Percentiles rank a stretch among this genome's conserved stretches.
Evolutionary conservation across 768 basidiomycete species (phyloP).

Genomic region (Russula olivacea): DNA sequence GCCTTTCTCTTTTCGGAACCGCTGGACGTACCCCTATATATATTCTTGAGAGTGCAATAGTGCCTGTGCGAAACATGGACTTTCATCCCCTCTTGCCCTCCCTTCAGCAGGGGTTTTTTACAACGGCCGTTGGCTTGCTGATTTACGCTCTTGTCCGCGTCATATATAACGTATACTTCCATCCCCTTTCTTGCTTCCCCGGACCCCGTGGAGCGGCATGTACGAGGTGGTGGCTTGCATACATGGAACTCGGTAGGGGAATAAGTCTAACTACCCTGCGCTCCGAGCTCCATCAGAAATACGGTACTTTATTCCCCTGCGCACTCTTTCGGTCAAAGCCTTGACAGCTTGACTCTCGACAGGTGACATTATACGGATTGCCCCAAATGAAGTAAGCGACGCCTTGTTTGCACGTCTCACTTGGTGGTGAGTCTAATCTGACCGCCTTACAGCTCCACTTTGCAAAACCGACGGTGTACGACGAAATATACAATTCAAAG

Average conservation of each 20-base stretch:
- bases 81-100: neutral
- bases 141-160: neutral
- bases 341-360: neutral
- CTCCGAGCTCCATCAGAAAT: conserved; percentile 9
- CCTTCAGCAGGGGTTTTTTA: neutral
- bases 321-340: too few species aligned
- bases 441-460: conserved; percentile 16
- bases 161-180: conserved; percentile 12
- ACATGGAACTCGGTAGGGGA: conserved; percentile 9
- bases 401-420: too few species aligned
- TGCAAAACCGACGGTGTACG: neutral
- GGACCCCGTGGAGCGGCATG: conserved; percentile 19
- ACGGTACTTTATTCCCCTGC: neutral
- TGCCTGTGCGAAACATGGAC: too few species aligned
- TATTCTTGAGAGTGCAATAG: too few species aligned
- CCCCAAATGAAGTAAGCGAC: conserved; percentile 11
- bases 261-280: conserved; percentile 13
- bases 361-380: conserved; percentile 20
- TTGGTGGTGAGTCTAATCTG: neutral
- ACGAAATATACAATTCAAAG: conserved; percentile 14
- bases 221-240: conserved; percentile 19
- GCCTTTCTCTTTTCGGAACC: too few species aligned
- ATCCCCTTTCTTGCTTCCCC: conserved; percentile 17
- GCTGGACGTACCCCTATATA: too few species aligned
- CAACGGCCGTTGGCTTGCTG: neutral